Conservation (phyloP, 2,329 filamentous ascomycete species). For the Aspergillus sp. region DNA sequence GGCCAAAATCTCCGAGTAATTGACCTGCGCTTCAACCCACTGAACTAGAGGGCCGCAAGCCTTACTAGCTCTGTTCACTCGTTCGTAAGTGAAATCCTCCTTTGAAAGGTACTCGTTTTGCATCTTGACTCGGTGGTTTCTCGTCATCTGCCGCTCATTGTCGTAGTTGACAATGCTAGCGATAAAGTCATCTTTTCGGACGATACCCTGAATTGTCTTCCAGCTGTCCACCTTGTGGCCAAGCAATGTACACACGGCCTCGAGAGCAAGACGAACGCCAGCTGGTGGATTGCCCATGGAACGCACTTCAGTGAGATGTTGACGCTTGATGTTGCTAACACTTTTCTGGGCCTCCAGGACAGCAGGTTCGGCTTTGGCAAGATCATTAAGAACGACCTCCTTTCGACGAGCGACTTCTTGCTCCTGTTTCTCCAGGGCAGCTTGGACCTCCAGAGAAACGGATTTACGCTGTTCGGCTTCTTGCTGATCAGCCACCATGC, state of each 20-base stretch:
- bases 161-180: constrained; percentile 96
- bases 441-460: constrained; percentile 84
- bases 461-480: constrained; percentile 91
- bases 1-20: constrained; percentile 95
- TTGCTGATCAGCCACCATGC: constrained; percentile 93
- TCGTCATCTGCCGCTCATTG: constrained; percentile 94
- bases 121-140: constrained; percentile 79
- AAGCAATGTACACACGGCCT: constrained; percentile 93
- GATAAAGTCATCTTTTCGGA: constrained; percentile 94
- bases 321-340: constrained; percentile 97
- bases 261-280: constrained; percentile 86
- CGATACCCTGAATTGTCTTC: constrained; percentile 85
- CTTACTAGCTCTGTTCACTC: constrained; percentile 93
- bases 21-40: constrained; percentile 95
- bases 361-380: constrained; percentile 88
- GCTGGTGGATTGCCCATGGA: constrained; percentile 92
- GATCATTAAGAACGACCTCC: constrained; percentile 80
- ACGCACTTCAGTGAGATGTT: constrained; percentile 94
- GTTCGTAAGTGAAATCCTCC: constrained; percentile 93
- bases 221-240: constrained; percentile 88
- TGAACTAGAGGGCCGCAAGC: constrained; percentile 95
- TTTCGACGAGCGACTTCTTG: constrained; percentile 78
- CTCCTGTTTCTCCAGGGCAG: constrained; percentile 83
- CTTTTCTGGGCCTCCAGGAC: constrained; percentile 91
- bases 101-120: constrained; percentile 87